A percentile compares a stretch with the other conserved stretches of the same genome.
Conservation (phyloP, 768 basidiomycete species). For the Tubosaeta sp. region DNA sequence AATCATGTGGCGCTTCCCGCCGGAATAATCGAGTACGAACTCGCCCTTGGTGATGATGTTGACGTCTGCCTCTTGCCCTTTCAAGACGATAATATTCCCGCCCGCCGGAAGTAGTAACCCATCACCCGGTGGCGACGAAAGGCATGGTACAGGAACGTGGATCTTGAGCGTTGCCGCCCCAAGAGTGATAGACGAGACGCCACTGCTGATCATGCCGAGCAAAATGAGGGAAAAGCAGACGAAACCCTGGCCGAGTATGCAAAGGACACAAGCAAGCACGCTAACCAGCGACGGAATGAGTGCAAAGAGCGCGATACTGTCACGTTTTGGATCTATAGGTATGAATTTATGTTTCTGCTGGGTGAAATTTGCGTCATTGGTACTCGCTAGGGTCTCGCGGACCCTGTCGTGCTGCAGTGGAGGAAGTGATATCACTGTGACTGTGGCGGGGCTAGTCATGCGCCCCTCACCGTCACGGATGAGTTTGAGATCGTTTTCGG, state of each 20-base stretch:
- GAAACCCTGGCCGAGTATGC: slow-evolving; percentile 18
- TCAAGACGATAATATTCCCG: slow-evolving; percentile 22
- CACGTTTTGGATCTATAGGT: slow-evolving; percentile 6
- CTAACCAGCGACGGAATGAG: slow-evolving; percentile 23
- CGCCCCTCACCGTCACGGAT: not conserved
- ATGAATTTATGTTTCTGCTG: slow-evolving; percentile 1
- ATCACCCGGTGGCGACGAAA: slow-evolving; percentile 25
- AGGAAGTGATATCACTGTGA: slow-evolving; percentile 18
- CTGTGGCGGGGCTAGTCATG: slow-evolving; percentile 8
- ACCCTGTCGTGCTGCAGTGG: slow-evolving; percentile 1
- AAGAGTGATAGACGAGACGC: slow-evolving; percentile 25
- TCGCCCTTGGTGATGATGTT: slow-evolving; percentile 29
- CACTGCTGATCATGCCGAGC: slow-evolving; percentile 29
- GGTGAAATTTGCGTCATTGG: not conserved
- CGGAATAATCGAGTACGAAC: slow-evolving; percentile 27
- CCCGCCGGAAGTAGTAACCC: slow-evolving; percentile 22
- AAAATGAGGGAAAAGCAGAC: slow-evolving; percentile 29
- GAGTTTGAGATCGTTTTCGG: slow-evolving; percentile 1
- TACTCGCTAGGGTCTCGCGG: not conserved
- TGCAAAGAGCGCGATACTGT: slow-evolving; percentile 12
- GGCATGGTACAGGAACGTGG: slow-evolving; percentile 20
- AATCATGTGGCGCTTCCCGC: slow-evolving; percentile 8
- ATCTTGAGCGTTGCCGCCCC: slow-evolving; percentile 27
- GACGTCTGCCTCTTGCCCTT: slow-evolving; percentile 27
- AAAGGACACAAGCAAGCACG: slow-evolving; percentile 18